Evolutionary conservation across 2,329 filamentous ascomycete genomes (phyloP).

Genomic region (Aspergillus sp.): DNA sequence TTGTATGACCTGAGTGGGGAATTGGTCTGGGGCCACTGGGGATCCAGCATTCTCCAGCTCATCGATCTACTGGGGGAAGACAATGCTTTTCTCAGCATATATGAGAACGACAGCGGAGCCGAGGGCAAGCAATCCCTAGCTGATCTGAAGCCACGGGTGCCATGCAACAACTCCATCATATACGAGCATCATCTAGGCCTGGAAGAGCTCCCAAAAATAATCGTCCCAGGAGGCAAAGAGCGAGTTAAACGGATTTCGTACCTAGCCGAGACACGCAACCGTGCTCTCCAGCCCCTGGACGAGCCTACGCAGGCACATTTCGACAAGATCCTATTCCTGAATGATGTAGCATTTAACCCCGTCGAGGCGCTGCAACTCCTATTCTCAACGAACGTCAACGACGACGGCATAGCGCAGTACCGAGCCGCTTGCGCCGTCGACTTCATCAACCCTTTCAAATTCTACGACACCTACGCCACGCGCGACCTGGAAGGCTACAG

Average conservation of each 20-base stretch:
- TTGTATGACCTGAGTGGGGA: slow-evolving; percentile 64
- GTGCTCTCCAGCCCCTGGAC: slow-evolving; percentile 64
- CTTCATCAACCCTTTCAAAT: slow-evolving; percentile 70
- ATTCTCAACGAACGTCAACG: slow-evolving; percentile 57
- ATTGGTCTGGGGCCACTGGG: slow-evolving; percentile 65
- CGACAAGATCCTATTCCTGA: slow-evolving; percentile 61
- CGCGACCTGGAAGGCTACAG: slow-evolving; percentile 68
- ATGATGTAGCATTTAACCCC: slow-evolving; percentile 66
- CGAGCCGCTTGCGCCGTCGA: slow-evolving; percentile 73
- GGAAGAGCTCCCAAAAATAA: slow-evolving; percentile 56
- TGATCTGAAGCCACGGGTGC: slow-evolving; percentile 50
- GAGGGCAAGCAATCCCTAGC: slow-evolving; percentile 55
- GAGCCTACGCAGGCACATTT: slow-evolving; percentile 40
- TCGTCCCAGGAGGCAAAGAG: slow-evolving; percentile 60
- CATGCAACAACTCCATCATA: slow-evolving; percentile 56
- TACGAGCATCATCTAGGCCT: slow-evolving; percentile 61
- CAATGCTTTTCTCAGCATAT: slow-evolving; percentile 71
- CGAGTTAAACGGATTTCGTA: slow-evolving; percentile 72
- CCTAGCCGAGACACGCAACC: slow-evolving; percentile 70
- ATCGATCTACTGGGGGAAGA: slow-evolving; percentile 65
- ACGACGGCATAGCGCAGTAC: slow-evolving; percentile 58
- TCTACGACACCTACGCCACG: slow-evolving; percentile 75
- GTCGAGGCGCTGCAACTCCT: slow-evolving; percentile 61
- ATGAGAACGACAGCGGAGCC: slow-evolving; percentile 67
- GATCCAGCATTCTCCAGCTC: slow-evolving; percentile 58